Conservation (phyloP, 129 eudicot species). For the Ambrosia trifida region DNA sequence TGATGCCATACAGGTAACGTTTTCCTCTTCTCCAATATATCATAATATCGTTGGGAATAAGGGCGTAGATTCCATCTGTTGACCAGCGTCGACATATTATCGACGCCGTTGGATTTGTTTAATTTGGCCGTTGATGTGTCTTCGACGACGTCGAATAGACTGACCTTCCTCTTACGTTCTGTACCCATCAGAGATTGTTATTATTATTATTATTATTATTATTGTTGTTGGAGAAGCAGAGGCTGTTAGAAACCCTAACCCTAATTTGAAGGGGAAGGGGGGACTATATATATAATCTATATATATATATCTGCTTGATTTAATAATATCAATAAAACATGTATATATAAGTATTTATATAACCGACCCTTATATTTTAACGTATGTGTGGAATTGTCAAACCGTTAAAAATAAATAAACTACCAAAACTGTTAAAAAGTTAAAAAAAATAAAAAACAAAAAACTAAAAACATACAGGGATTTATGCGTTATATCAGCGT, state of each 20-base stretch:
- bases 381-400: too few relatives aligned
- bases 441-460: too few relatives aligned
- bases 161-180: background rate
- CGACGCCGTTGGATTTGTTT: conserved; percentile 45
- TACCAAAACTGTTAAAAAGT: too few relatives aligned
- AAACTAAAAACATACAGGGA: too few relatives aligned
- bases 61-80: conserved; percentile 77
- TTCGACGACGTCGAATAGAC: conserved; percentile 7
- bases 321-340: too few relatives aligned
- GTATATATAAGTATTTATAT: too few relatives aligned
- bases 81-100: conserved; percentile 30
- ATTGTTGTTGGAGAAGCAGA: background rate
- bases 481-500: too few relatives aligned
- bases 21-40: conserved; percentile 85
- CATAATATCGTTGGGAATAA: conserved; percentile 64
- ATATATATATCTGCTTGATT: background rate
- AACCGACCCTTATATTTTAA: too few relatives aligned
- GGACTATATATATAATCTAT: background rate
- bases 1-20: conserved; percentile 97
- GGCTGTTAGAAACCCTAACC: conserved; percentile 3
- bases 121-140: background rate
- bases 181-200: background rate
- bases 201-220: too few relatives aligned
- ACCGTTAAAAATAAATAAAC: too few relatives aligned
- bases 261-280: background rate